A percentile compares a stretch with the other conserved stretches of the same genome.
Conservation (phyloP, 116 monocot species). For the Thalassia testudinum region DNA sequence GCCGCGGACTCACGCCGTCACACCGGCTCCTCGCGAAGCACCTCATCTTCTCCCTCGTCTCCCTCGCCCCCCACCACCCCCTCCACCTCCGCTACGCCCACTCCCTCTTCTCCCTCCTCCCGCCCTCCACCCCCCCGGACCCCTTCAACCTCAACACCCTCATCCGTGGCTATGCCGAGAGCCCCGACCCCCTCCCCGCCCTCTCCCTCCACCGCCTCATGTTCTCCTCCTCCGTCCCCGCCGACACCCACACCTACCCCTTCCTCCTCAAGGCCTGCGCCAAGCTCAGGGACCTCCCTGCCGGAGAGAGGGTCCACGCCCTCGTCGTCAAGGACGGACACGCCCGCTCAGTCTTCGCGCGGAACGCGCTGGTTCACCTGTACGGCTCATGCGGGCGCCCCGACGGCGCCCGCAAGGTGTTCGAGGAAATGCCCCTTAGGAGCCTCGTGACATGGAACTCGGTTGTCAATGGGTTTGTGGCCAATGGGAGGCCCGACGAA, state of each 20-base stretch:
- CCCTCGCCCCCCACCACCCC: constrained; percentile 14
- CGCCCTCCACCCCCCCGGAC: constrained; percentile 8
- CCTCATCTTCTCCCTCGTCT: constrained; percentile 47
- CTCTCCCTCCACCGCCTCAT: constrained; percentile 28
- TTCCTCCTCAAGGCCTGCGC: constrained; percentile 69
- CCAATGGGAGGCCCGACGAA: constrained; percentile 52
- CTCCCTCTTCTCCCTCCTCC: constrained; percentile 31
- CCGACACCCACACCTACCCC: constrained; percentile 68
- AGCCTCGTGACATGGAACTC: constrained; percentile 68
- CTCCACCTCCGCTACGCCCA: constrained; percentile 25
- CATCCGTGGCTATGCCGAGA: constrained; percentile 44
- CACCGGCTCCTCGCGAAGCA: constrained; percentile 41
- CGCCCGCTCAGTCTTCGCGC: constrained; percentile 31
- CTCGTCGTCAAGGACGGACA: constrained; percentile 22
- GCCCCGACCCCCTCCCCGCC: constrained; percentile 32
- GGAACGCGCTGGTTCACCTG: constrained; percentile 50
- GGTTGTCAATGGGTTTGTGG: constrained; percentile 49
- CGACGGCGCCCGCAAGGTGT: constrained; percentile 41
- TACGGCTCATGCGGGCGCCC: constrained; percentile 45
- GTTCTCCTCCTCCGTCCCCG: constrained; percentile 9
- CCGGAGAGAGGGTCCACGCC: constrained; percentile 40
- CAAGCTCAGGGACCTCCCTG: constrained; percentile 15
- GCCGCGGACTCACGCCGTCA: constrained; percentile 25
- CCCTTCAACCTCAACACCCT: constrained; percentile 72
- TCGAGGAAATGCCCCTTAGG: constrained; percentile 27